phyloP scores from a whole-genome alignment of 805 yeast genomes.

The Candida germanica region DNA sequence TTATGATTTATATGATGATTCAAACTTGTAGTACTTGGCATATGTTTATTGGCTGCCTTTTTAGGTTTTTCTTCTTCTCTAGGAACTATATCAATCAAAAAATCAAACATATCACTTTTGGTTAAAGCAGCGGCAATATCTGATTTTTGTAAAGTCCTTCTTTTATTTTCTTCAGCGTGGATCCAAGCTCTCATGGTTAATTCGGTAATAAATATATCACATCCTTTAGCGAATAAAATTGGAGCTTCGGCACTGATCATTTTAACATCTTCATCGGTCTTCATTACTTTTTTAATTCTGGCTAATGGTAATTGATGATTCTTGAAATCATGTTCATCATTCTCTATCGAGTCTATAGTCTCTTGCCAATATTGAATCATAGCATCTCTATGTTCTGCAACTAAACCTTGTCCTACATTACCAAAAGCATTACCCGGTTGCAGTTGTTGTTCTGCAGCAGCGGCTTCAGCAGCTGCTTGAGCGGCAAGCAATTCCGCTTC shows the following conservation, averaged over 20 bases:
- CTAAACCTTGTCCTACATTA: conserved; percentile 91
- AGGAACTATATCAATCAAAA: conserved; percentile 93
- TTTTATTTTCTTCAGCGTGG: conserved; percentile 93
- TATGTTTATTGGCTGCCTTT: conserved; percentile 15
- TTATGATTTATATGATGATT: conserved; percentile 2
- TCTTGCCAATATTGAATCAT: conserved; percentile 99
- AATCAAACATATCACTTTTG: conserved; percentile 96
- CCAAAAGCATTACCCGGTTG: conserved; percentile 66
- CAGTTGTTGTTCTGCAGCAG: conserved; percentile 41
- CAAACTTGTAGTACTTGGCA: not conserved
- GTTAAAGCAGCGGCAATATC: conserved; percentile 95
- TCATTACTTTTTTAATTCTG: conserved; percentile 95
- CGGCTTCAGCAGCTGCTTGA: conserved; percentile 47
- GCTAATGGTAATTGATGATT: conserved; percentile 95
- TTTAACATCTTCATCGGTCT: conserved; percentile 93
- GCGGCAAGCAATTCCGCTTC: conserved; percentile 44
- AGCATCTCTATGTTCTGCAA: conserved; percentile 76
- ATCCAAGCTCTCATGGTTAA: conserved; percentile 99
- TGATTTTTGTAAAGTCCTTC: conserved; percentile 89
- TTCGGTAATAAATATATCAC: conserved; percentile 96
- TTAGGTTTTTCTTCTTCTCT: conserved; percentile 73
- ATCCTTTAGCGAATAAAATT: conserved; percentile 93
- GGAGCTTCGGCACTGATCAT: conserved; percentile 99
- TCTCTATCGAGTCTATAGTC: conserved; percentile 85
- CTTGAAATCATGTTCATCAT: conserved; percentile 85